Evolutionary conservation across 2,329 filamentous ascomycete species (phyloP).

Genomic region (Capronia americana): DNA sequence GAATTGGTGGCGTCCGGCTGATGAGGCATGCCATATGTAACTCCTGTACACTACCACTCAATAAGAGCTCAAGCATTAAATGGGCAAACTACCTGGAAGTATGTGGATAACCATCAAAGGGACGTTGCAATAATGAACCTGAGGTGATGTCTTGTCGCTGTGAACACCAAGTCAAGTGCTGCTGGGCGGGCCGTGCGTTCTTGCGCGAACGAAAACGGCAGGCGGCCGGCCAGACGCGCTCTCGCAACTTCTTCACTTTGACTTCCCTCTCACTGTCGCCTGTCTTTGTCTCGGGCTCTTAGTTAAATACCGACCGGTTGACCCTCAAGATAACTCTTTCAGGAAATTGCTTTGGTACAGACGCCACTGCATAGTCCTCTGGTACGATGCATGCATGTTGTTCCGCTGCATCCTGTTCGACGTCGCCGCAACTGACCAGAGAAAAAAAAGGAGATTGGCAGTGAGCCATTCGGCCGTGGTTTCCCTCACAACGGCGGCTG

Average conservation of each 20-base stretch:
- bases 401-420: background rate
- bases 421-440: background rate
- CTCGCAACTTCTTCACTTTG: background rate
- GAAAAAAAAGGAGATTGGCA: background rate
- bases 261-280: background rate
- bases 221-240: background rate
- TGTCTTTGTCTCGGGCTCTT: background rate
- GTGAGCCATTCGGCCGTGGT: background rate
- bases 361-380: background rate
- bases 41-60: background rate
- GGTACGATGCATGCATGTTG: background rate
- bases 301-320: background rate
- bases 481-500: background rate
- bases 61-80: background rate
- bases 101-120: background rate
- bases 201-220: background rate
- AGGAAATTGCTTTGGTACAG: background rate
- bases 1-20: background rate
- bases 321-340: background rate
- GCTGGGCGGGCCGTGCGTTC: background rate
- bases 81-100: background rate
- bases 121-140: background rate
- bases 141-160: background rate
- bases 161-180: background rate
- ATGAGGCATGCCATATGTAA: background rate